phyloP scores from a whole-genome alignment of 192 early-diverging fungal species.

The Tieghemiomyces parasiticus region DNA sequence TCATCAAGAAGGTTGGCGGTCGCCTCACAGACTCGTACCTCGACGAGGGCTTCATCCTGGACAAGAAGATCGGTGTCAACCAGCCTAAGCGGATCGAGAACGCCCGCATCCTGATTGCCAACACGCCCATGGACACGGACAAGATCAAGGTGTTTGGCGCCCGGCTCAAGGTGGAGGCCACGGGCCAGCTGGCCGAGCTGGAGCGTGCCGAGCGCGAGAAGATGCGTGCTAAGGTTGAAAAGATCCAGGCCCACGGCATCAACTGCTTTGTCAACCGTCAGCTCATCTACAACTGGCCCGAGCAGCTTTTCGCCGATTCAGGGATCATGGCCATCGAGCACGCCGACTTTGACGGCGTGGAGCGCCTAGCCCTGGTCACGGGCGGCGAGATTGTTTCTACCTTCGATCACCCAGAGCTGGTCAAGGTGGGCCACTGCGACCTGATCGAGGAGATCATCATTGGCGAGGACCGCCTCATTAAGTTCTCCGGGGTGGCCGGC shows the following conservation, averaged over 20 bases:
- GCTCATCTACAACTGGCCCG: conserved; percentile 99
- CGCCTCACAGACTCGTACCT: conserved; percentile 90
- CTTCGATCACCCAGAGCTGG: conserved; percentile 94
- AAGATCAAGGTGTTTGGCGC: conserved; percentile 99
- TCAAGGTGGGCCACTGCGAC: conserved; percentile 89
- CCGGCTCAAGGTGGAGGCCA: conserved; percentile 87
- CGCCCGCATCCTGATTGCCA: conserved; percentile 92
- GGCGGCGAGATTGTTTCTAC: conserved; percentile 98
- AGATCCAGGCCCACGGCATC: conserved; percentile 94
- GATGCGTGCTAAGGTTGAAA: conserved; percentile 97
- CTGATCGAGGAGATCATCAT: conserved; percentile 97
- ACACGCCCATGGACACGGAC: conserved; percentile 99
- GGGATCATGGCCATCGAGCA: conserved; percentile 96
- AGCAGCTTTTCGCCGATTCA: conserved; percentile 96
- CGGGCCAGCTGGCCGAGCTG: conserved; percentile 93
- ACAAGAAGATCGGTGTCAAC: conserved; percentile 98
- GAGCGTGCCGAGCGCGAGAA: conserved; percentile 97
- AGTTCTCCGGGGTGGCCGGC: conserved; percentile 89
- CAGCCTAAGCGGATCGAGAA: conserved; percentile 94
- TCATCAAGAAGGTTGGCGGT: conserved; percentile 97
- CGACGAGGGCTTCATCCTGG: conserved; percentile 93
- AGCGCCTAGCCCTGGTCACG: conserved; percentile 90
- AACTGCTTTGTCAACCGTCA: conserved; percentile 99
- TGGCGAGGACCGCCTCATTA: conserved; percentile 95
- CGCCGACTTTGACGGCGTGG: conserved; percentile 97